A percentile compares a stretch with the other conserved stretches of the same genome.
Conservation (phyloP, 306 rosid genomes). For the Castanea sativa region DNA sequence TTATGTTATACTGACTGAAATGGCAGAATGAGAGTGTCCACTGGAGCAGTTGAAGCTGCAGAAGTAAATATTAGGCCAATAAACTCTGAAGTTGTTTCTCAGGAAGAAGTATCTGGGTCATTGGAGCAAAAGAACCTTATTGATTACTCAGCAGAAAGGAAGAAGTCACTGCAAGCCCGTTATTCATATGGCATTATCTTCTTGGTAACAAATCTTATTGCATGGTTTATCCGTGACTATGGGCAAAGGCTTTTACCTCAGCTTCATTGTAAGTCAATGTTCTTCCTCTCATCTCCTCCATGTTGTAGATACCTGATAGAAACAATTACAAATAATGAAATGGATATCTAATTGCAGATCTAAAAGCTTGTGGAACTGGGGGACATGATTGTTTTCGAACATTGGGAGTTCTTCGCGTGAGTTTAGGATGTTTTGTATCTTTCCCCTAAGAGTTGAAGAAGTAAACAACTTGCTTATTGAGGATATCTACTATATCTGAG, state of each 20-base stretch:
- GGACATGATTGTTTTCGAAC: slow-evolving; percentile 69
- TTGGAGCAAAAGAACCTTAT: slow-evolving; percentile 24
- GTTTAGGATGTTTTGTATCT: slow-evolving; percentile 86
- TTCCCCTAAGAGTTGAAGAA: slow-evolving; percentile 10
- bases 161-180: slow-evolving; percentile 55
- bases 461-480: slow-evolving; percentile 9
- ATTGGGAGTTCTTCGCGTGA: slow-evolving; percentile 80
- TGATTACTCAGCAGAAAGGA: slow-evolving; percentile 47
- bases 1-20: slow-evolving; percentile 10
- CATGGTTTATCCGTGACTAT: slow-evolving; percentile 92
- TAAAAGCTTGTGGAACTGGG: slow-evolving; percentile 62
- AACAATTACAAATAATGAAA: not conserved
- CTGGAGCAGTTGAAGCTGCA: slow-evolving; percentile 28
- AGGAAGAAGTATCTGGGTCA: slow-evolving; percentile 30
- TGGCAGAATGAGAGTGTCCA: slow-evolving; percentile 53
- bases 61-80: slow-evolving; percentile 6
- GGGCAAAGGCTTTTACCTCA: slow-evolving; percentile 58
- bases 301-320: not conserved
- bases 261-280: slow-evolving; percentile 48
- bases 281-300: slow-evolving; percentile 5
- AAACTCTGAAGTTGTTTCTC: slow-evolving; percentile 24
- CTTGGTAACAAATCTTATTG: slow-evolving; percentile 61
- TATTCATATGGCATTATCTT: slow-evolving; percentile 61
- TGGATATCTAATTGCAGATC: slow-evolving; percentile 40
- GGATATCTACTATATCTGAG: not conserved